phyloP scores from a whole-genome alignment of 352 stramenopile species.

The Phytophthora rubi region DNA sequence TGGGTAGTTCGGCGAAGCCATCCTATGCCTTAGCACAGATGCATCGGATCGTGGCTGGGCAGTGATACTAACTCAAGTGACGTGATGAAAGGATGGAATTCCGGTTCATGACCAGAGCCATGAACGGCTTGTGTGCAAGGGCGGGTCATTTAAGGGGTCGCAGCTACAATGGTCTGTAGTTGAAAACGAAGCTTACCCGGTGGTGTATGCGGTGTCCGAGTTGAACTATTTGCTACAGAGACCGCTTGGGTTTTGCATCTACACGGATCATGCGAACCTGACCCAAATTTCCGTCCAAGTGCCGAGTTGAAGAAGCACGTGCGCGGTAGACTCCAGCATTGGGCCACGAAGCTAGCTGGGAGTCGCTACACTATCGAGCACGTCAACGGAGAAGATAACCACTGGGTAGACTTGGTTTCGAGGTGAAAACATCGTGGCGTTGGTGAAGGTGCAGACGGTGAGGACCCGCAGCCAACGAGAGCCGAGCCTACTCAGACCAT shows the following conservation, averaged over 20 bases:
- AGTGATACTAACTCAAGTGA: neutral
- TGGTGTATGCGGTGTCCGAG: neutral
- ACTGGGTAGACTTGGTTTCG: neutral
- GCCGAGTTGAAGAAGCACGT: conserved; percentile 4
- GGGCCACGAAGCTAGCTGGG: neutral
- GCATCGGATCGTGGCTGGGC: neutral
- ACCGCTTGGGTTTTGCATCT: neutral
- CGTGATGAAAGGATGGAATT: neutral
- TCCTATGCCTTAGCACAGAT: neutral
- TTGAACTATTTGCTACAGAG: neutral
- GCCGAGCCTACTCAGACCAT: neutral
- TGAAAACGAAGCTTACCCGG: neutral
- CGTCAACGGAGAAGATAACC: neutral
- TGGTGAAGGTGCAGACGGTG: neutral
- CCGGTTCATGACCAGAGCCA: neutral
- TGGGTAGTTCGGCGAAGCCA: neutral
- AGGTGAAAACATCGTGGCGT: neutral
- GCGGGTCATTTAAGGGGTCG: neutral
- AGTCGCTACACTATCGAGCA: neutral
- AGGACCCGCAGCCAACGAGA: neutral
- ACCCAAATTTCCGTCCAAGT: neutral
- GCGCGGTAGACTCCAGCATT: conserved; percentile 6
- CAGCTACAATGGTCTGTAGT: neutral
- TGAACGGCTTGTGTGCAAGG: neutral
- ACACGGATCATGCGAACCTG: neutral